Percentiles rank a stretch among this genome's conserved stretches.
Evolutionary conservation across 2,329 filamentous ascomycete species (phyloP).

Genomic region (Huntiella omanensis): DNA sequence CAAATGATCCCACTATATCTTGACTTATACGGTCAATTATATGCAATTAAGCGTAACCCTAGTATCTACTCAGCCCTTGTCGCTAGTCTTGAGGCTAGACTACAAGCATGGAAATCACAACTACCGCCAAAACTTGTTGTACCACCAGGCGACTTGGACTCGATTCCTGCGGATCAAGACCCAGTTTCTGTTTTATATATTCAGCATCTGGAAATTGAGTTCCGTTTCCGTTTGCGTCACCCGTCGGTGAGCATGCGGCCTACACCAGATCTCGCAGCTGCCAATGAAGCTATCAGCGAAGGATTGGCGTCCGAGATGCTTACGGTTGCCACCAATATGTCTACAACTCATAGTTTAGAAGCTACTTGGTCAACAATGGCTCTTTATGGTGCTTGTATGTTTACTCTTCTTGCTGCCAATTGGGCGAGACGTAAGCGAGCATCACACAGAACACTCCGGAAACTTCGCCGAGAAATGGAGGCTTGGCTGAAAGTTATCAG

Average conservation of each 20-base stretch:
- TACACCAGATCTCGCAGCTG: constrained; percentile 35
- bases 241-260: constrained; percentile 38
- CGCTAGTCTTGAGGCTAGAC: constrained; percentile 43
- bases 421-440: constrained; percentile 47
- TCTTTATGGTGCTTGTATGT: constrained; percentile 53
- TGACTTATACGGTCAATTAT: constrained; percentile 60
- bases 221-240: constrained; percentile 40
- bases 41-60: constrained; percentile 45
- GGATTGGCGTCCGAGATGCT: constrained; percentile 47
- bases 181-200: constrained; percentile 29
- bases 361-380: constrained; percentile 62
- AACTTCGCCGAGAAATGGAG: constrained; percentile 48
- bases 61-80: constrained; percentile 46
- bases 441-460: constrained; percentile 36
- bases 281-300: constrained; percentile 47
- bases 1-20: constrained; percentile 48
- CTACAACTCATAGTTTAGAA: constrained; percentile 48
- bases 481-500: constrained; percentile 49
- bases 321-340: constrained; percentile 36
- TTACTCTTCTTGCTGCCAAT: constrained; percentile 50
- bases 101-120: constrained; percentile 42
- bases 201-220: constrained; percentile 35
- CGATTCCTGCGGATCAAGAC: constrained; percentile 20
- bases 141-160: constrained; percentile 19
- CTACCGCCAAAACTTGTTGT: constrained; percentile 38